Evolutionary conservation across 2,329 filamentous ascomycete species (phyloP).

Genomic region (Claviceps sp.): DNA sequence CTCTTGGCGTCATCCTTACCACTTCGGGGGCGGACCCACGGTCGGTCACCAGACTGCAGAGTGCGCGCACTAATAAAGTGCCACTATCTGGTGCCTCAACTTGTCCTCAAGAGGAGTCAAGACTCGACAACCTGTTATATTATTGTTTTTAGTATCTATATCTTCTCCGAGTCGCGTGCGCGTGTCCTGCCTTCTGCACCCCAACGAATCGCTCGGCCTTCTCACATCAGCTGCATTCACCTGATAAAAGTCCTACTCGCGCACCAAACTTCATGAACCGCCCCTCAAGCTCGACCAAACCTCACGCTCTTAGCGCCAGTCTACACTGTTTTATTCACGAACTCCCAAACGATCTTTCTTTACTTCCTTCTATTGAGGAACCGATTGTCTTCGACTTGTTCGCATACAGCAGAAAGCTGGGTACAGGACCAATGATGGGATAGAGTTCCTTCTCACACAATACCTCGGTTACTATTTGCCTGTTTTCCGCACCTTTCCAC

Average conservation of each 20-base stretch:
- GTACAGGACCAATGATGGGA: not conserved
- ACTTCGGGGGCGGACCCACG: not conserved
- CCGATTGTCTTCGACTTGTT: not conserved
- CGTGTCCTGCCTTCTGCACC: not conserved
- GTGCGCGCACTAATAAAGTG: not conserved
- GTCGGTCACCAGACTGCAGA: constrained; percentile 1
- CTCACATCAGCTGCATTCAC: not conserved
- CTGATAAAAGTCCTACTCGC: not conserved
- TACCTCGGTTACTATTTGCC: not conserved
- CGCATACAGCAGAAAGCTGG: not conserved
- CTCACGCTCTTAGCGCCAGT: not conserved
- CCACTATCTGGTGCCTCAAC: no score
- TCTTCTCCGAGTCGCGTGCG: not conserved
- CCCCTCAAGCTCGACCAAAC: not conserved
- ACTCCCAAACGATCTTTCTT: not conserved
- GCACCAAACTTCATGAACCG: not conserved
- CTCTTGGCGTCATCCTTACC: not conserved
- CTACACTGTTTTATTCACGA: not conserved
- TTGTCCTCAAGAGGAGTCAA: no score
- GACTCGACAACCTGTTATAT: no score
- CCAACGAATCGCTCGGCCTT: not conserved
- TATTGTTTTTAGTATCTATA: not conserved
- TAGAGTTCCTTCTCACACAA: not conserved
- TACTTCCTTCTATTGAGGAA: not conserved
- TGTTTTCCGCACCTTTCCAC: not conserved